Percentiles rank a stretch among this genome's conserved stretches.
Conservation (phyloP, 2,329 filamentous ascomycete genomes). For the Diaporthe citri region DNA sequence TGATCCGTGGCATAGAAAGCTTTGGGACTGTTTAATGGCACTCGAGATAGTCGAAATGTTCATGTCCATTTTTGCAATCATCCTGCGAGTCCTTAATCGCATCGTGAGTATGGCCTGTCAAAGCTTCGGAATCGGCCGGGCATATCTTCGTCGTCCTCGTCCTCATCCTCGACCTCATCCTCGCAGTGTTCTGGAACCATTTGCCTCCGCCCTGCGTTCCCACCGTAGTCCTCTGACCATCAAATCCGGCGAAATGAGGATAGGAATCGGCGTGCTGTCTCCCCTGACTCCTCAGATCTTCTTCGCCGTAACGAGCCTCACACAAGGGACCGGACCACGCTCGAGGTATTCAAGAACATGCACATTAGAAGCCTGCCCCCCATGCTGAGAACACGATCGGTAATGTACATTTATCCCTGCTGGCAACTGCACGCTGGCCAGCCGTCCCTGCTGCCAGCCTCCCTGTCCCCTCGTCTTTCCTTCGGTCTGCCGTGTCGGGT, state of each 20-base stretch:
- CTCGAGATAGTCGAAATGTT: constrained; percentile 14
- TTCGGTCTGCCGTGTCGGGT: background rate
- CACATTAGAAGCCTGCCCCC: constrained; percentile 34
- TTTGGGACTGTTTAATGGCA: background rate
- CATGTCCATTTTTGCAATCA: constrained; percentile 4
- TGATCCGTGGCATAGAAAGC: constrained; percentile 1
- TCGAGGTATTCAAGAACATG: constrained; percentile 34
- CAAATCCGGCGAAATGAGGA: background rate
- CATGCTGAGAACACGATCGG: constrained; percentile 1
- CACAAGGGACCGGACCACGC: background rate
- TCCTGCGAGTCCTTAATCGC: too few relatives aligned
- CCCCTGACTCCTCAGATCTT: background rate
- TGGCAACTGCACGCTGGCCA: background rate
- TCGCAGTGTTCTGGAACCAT: too few relatives aligned
- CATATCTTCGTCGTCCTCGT: background rate
- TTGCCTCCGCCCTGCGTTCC: too few relatives aligned
- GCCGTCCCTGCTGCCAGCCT: background rate
- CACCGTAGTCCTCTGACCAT: background rate
- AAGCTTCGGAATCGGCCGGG: background rate
- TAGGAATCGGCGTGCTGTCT: background rate
- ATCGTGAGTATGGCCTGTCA: background rate
- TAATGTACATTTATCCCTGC: constrained; percentile 30
- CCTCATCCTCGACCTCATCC: background rate
- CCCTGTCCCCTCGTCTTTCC: background rate
- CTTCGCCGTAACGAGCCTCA: background rate